Base-by-base conservation (phyloP, 192 early-diverging fungal genomes). In the Backusella morwellensis region DNA sequence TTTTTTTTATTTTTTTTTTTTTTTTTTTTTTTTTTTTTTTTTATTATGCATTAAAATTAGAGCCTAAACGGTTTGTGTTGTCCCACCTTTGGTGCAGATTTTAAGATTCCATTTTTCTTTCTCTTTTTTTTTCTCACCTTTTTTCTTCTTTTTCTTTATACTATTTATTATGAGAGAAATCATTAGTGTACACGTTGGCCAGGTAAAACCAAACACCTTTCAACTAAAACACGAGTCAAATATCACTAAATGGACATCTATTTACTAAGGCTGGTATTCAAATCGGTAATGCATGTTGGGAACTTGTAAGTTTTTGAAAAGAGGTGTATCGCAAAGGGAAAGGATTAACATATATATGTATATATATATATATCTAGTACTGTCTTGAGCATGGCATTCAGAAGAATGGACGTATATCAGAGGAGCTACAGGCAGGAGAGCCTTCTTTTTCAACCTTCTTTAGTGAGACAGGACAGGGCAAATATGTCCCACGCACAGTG, bases 401-500 rank as follows among this genome's bases (percentile, higher is more conserved):
- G 82, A 95, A 95, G 77, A 97, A 99, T 84, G 97, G 97, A 77
- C 88, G 88, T 74, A 88, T 95, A n/a, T 66, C 71, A 42, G 67
- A 74, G n/a, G 76, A 71, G 32, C 63, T 68, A 42, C 34, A 68
- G 21, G 32, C 21, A 11, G 71, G 66, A n/a, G 70, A 73, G 11
- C 69, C 66, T 67, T 78, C 94, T 72, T 96, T 95, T 87, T 95
- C 96, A 86, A 99, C 98, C 83, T 99, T 99, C 92, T 99, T 99
- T 91, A 95, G 94, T 71, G 98, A 99, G 90, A 98, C 98, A 72
- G 94, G 94, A 86, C 90, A 92, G 80, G 98, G 98, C 81, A 99
- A 99, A 92, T 96, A 97, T 87, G 98, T 99, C 72, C 97, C 97
- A 54, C 96, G 98, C 87, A 96, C 97, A 78, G 95, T 99, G 80